Base-by-base conservation (phyloP, 306 rosid genomes). In the Malus sieversii region DNA sequence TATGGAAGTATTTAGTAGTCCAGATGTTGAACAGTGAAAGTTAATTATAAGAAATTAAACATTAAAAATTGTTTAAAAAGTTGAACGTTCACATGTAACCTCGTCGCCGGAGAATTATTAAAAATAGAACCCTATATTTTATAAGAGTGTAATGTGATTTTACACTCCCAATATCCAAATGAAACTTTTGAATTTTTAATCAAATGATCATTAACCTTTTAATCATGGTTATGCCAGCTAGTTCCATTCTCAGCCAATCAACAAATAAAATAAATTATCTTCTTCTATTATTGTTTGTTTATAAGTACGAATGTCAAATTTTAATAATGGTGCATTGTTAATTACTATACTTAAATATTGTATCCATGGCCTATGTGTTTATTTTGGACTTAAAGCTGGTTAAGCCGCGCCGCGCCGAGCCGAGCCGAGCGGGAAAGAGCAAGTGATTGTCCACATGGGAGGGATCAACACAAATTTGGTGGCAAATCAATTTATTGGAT, bases 241-340 rank as follows among this genome's bases (percentile, higher is more conserved):
- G 25, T 23, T 25, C 52, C 29, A 61, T 42, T 53, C 68, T 60
- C 20, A 15, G 18, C 77, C 68, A 60, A 32, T 58, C 42, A 42
- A 35, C 59, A 10, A 44, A 74, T 74, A 16, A 18, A 74, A 42
- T 74, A 74, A 32, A 44, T 61, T 74, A 74, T 74, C 69, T 73
- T 15, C 29, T 29, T 38, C 14, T 61, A 60, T 66, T 4, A 73
- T 18, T 42, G 59, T 44, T 18, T 42, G 44, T 44, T 73, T 27
- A 18, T 2, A 73, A 16, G 38, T 38, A 66, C 44, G 9, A 8
- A 48, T 5, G 55, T 48, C 55, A 48, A 48, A 16, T 48, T 6
- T 48, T 15, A 48, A 48, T 48, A 48, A 16, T 48, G 7, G 20
- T 48, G 55, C 53, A 16, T 48, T 5, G 55, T 15, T 48, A 15